Base-by-base conservation (phyloP, 2,329 filamentous ascomycete genomes). In the Zymoseptoria ardabiliae region DNA sequence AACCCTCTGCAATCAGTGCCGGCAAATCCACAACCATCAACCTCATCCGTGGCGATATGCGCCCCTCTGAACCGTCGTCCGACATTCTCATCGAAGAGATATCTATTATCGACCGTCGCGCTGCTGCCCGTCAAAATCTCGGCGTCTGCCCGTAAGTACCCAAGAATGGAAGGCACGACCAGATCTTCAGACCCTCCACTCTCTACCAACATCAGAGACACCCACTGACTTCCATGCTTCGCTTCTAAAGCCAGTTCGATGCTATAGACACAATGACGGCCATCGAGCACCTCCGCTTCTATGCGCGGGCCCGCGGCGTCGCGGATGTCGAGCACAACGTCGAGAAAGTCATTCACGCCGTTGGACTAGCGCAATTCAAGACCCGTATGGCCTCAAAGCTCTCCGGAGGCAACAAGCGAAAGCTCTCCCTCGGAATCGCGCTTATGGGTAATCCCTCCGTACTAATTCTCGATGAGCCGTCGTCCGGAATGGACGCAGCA, bases 241-340 rank as follows among this genome's bases (percentile, higher is more conserved):
- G n/a, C n/a, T n/a, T n/a, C n/a, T n/a, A n/a, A n/a, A n/a, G n/a
- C n/a, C 92, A 80, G 61, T 80, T 80, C 61, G 79, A 81, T 60
- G 92, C 92, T 8, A 87, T 96, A 77, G 93, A 97, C 73, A 82
- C 87, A 56, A 92, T 97, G 90, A 95, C 91, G 0, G 91, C 95
- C 0, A 77, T 85, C 1, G 91, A 97, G 71, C 92, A 96, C 68
- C 80, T 97, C 2, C 78, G 82, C 54, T 96, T 97, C 76, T 97
- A 97, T 71, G 93, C 92, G 4, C 84, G 86, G 54, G 85, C 93
- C 10, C 85, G 92, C 11, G 92, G 93, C 41, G 86, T 97, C 8
- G 74, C 82, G 0, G 83, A 93, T 63, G 79, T 94, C 1, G 79
- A 87, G 19, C 82, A 90, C 73, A 95, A 96, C 65, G 90, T 96